Base-by-base conservation (phyloP, 257 asterid species). In the Solanum ossicruentum region DNA sequence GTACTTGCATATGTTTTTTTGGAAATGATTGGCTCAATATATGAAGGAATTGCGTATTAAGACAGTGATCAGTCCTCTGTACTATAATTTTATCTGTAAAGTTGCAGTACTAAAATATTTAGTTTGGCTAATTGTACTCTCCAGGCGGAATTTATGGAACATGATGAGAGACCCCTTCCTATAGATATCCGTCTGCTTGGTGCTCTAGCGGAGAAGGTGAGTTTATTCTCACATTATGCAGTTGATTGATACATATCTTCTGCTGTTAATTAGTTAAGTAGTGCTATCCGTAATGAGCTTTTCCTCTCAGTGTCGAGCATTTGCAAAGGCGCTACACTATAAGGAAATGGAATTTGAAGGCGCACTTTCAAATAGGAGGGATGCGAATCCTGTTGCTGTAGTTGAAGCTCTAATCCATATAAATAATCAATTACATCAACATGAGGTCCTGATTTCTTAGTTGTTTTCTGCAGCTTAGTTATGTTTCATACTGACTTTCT, bases 91-190 rank as follows among this genome's bases (percentile, higher is more conserved):
- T 73, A 73, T 73, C 58, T 5, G 57, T 52, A 13, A 52, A 52
- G 57, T 7, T 52, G 57, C 12, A 73, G 55, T 73, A 66, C 11
- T 47, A 13, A 47, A 21, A 73, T 73, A 47, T 13, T 51, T 78
- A 16, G 17, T 78, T 77, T 78, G 63, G 17, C 65, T 52, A 6
- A 52, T 52, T 78, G 65, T 78, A 26, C 49, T 78, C 52, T 78
- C 47, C 93, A 96, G 99, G 99, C 99, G 8, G 99, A 97, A 93
- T 97, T 95, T 89, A 97, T 97, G 99, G 99, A 97, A 89, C 99
- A 93, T 80, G 98, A 93, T 87, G 99, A 94, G 92, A 93, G 95
- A 85, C 97, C 98, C 86, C 97, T 97, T 84, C 99, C 99, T 36
- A 97, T 97, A 65, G 99, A 97, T 89, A 97, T 97, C 85, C 97